Evolutionary conservation across 1,284 basidiomycete species (phyloP).

Genomic region (Ceratobasidium sp.): DNA sequence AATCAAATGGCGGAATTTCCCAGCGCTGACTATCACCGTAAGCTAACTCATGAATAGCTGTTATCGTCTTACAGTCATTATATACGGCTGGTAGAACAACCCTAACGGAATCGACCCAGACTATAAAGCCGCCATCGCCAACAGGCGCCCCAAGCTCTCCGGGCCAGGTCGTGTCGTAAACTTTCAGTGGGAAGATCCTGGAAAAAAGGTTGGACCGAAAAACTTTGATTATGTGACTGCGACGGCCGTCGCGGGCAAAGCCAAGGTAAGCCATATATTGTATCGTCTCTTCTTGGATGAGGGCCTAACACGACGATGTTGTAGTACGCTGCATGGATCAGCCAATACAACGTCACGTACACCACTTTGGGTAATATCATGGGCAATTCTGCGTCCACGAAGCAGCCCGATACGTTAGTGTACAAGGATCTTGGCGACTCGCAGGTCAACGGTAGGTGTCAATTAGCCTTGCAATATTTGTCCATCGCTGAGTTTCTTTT

Average conservation of each 20-base stretch:
- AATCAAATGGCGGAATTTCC: conserved; percentile 71
- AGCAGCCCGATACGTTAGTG: conserved; percentile 65
- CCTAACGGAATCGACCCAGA: conserved; percentile 36
- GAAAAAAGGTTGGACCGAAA: conserved; percentile 66
- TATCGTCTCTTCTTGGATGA: not conserved
- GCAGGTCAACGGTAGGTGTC: conserved; percentile 59
- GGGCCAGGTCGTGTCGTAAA: conserved; percentile 64
- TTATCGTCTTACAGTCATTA: not conserved
- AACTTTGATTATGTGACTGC: conserved; percentile 45
- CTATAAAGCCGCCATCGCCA: conserved; percentile 63
- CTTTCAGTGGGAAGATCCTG: conserved; percentile 71
- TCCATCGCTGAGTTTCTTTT: conserved; percentile 49
- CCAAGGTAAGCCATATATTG: conserved; percentile 57
- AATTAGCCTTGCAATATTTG: conserved; percentile 9
- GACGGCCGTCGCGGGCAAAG: conserved; percentile 56
- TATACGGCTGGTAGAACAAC: conserved; percentile 31
- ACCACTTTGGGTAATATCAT: conserved; percentile 64
- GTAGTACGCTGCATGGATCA: conserved; percentile 67
- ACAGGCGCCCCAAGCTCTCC: conserved; percentile 65
- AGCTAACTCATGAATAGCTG: conserved; percentile 39
- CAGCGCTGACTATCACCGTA: conserved; percentile 62
- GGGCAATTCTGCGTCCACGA: conserved; percentile 61
- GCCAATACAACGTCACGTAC: conserved; percentile 75
- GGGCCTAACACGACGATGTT: not conserved
- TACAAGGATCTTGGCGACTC: conserved; percentile 54